These are phyloP conservation scores for Malassezia globosa DNA, from an alignment of 1,284 basidiomycete genomes.

Conservation along the genomic window DNA sequence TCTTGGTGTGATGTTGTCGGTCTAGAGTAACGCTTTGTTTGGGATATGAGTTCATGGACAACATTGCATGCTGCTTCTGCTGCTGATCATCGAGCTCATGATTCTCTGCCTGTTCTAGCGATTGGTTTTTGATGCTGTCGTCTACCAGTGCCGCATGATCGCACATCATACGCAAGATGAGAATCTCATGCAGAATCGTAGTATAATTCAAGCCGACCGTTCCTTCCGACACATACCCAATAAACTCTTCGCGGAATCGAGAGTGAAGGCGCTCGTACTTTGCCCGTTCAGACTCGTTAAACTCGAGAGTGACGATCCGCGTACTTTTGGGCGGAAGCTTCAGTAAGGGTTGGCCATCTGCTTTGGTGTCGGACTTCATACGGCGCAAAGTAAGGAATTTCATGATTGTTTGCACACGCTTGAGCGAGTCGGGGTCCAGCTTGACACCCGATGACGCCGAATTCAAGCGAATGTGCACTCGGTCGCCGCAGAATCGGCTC, in stretches of 20 bases:
- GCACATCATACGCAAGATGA: constrained; percentile 77
- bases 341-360: constrained; percentile 73
- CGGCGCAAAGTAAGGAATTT: constrained; percentile 87
- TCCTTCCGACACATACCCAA: constrained; percentile 72
- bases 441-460: constrained; percentile 14
- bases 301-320: constrained; percentile 70
- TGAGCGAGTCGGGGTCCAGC: constrained; percentile 71
- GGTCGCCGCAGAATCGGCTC: constrained; percentile 81
- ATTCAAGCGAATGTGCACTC: constrained; percentile 56
- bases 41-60: constrained; percentile 56
- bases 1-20: no score
- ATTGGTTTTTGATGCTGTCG: constrained; percentile 43
- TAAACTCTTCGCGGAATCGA: constrained; percentile 79
- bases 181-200: constrained; percentile 76
- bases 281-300: constrained; percentile 67
- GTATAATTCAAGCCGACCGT: constrained; percentile 91
- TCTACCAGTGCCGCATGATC: constrained; percentile 86
- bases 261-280: constrained; percentile 80
- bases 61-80: constrained; percentile 66
- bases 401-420: constrained; percentile 93
- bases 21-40: no score
- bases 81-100: constrained; percentile 57
- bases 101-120: constrained; percentile 7
- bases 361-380: constrained; percentile 76
- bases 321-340: constrained; percentile 70